A percentile compares a stretch with the other conserved stretches of the same genome.
Evolutionary conservation across 257 asterid species (phyloP).

Genomic region (Thymus quinquecostatus): DNA sequence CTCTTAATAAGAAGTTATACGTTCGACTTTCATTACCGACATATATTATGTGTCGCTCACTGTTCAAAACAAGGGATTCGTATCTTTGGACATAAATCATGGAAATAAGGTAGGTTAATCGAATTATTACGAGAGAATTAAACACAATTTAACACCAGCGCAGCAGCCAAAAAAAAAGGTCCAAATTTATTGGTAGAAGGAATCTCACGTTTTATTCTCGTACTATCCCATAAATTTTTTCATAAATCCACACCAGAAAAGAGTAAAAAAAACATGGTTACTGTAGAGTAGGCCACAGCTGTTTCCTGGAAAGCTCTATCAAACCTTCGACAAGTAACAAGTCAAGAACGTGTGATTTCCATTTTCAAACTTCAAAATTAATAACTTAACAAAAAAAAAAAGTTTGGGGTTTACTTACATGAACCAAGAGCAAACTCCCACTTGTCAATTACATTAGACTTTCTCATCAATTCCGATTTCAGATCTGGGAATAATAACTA

Average conservation of each 20-base stretch:
- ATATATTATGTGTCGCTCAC: too few relatives aligned
- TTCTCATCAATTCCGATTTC: conserved; percentile 20
- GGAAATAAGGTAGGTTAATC: too few relatives aligned
- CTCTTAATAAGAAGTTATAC: too few relatives aligned
- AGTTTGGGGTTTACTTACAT: neutral
- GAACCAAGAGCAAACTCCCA: conserved; percentile 26
- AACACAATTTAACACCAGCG: too few relatives aligned
- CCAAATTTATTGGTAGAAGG: too few relatives aligned
- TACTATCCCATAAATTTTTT: neutral
- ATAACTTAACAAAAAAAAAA: too few relatives aligned
- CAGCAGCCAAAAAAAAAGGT: too few relatives aligned
- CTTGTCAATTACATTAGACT: conserved; percentile 16
- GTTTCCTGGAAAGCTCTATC: conserved; percentile 34
- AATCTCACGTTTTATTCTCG: too few relatives aligned
- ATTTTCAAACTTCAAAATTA: neutral
- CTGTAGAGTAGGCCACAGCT: conserved; percentile 1
- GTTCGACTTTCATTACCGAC: too few relatives aligned
- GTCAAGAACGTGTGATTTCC: conserved; percentile 27
- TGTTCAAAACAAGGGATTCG: too few relatives aligned
- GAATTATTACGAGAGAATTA: too few relatives aligned
- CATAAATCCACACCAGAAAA: neutral
- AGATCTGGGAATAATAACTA: conserved; percentile 23
- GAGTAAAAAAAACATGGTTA: neutral
- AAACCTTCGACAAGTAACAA: conserved; percentile 22
- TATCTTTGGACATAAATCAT: too few relatives aligned